These are phyloP conservation scores for Cucurbita ficifolia DNA, from an alignment of 306 rosid genomes.

Conservation along the genomic window DNA sequence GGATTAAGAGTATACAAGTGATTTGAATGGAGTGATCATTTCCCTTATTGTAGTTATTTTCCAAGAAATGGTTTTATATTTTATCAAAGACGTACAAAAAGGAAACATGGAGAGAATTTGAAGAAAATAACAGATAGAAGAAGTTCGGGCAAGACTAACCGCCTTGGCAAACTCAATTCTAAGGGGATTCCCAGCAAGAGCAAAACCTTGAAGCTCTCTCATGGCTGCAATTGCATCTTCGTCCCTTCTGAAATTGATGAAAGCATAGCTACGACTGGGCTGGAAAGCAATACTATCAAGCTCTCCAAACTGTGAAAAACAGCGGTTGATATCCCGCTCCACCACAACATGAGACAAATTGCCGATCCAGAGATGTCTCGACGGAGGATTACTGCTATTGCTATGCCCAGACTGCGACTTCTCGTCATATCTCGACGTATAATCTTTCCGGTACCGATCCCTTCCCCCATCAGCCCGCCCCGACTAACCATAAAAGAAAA, in stretches of 20 bases:
- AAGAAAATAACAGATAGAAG: constrained; percentile 31
- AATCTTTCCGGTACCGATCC: constrained; percentile 23
- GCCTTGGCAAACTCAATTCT: constrained; percentile 95
- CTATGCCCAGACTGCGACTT: constrained; percentile 11
- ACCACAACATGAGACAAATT: constrained; percentile 42
- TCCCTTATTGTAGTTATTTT: background rate
- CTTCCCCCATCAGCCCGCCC: constrained; percentile 24
- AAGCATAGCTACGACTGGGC: constrained; percentile 76
- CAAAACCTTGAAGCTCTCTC: constrained; percentile 56
- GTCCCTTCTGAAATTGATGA: constrained; percentile 56
- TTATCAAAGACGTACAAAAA: constrained; percentile 7
- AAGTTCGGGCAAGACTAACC: constrained; percentile 79
- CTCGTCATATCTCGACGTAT: constrained; percentile 18
- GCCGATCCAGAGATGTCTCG: constrained; percentile 89
- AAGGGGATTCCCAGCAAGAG: constrained; percentile 64
- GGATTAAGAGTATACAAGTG: background rate
- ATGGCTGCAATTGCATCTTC: constrained; percentile 76
- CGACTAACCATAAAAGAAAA: background rate
- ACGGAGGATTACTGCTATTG: constrained; percentile 37
- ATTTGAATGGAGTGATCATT: background rate
- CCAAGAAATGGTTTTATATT: background rate
- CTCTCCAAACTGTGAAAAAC: constrained; percentile 56
- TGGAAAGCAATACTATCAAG: constrained; percentile 74
- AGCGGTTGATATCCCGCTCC: constrained; percentile 56
- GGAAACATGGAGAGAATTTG: constrained; percentile 14